Evolutionary conservation across 257 asterid genomes (phyloP).

Genomic region (Anisodus tanguticus): DNA sequence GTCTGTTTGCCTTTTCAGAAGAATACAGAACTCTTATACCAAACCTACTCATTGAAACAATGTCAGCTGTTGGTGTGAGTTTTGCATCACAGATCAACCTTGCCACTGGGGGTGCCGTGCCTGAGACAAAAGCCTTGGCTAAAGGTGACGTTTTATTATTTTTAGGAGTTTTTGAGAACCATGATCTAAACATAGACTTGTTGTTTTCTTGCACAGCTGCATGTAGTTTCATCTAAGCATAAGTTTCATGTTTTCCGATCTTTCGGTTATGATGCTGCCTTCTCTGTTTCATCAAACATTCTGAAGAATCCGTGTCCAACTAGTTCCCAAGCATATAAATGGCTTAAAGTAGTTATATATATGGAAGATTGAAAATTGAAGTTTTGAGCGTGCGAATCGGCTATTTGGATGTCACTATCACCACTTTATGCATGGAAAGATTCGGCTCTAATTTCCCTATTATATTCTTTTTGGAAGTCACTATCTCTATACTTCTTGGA

Average conservation of each 20-base stretch:
- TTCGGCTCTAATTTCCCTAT: constrained; percentile 18
- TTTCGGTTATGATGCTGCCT: background rate
- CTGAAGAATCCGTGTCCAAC: background rate
- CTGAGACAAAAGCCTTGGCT: constrained; percentile 88
- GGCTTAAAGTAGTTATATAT: background rate
- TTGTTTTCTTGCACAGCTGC: constrained; percentile 13
- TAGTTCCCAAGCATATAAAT: constrained; percentile 25
- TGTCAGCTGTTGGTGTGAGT: constrained; percentile 70
- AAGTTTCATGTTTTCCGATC: constrained; percentile 20
- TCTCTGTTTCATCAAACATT: constrained; percentile 13
- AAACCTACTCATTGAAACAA: constrained; percentile 73
- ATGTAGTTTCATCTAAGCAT: background rate
- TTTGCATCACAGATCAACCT: constrained; percentile 84
- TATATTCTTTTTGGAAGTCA: background rate
- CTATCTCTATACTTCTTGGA: background rate
- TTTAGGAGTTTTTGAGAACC: constrained; percentile 1
- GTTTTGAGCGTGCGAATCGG: background rate
- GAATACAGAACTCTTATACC: constrained; percentile 89
- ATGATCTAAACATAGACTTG: constrained; percentile 1
- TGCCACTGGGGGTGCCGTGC: constrained; percentile 88
- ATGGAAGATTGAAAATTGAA: background rate
- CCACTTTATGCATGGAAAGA: constrained; percentile 17
- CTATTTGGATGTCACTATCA: constrained; percentile 19
- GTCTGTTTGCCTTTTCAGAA: constrained; percentile 88
- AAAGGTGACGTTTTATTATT: constrained; percentile 60